Evolutionary conservation across 78 protist species (phyloP), one percentile per base, ranked within the genome.

Genomic region (Polysphondylium violaceum): DNA sequence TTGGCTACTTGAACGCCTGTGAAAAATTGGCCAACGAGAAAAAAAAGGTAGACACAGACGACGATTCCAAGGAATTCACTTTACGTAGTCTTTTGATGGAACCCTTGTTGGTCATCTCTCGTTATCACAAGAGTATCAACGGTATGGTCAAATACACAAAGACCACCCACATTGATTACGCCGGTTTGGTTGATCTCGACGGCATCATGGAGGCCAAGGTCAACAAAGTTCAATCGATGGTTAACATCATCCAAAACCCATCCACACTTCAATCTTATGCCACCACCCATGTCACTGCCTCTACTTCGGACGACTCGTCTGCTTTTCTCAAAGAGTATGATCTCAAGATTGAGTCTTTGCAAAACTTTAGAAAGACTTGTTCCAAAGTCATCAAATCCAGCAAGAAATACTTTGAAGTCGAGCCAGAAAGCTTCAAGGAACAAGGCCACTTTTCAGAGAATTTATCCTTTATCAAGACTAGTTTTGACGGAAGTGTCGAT

Each of bases 71-170:
- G 29, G 89, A 81, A 19, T 65, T 81, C 19, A 67, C 35, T 38
- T n/a, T 81, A 38, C 55, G 77, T 33, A 21, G 72, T 1, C 19
- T 81, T 1, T 58, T 81, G 43, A 7, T 81, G 0, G 89, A 81
- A 47, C 89, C 89, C 23, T 68, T 81, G 35, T 14, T 29, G 36
- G 33, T 81, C 4, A 55, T 68, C 25, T 50, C 77, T 8, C 55
- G 89, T 31, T 81, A 68, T 72, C 89, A 81, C 9, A 81, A 81
- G 44, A 43, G 43, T 14, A 81, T 81, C 56, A 38, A 25, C 41
- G 89, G 77, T 33, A 81, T 81, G 77, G 77, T 81, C n/a, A 81
- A 81, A 56, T 81, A 81, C 75, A 81, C 89, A 12, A 81, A 81
- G 23, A 67, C 74, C 25, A 67, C 89, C 12, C 77, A 65, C 36